phyloP scores from a whole-genome alignment of 192 early-diverging fungal genomes.

The Dissophora ornata region DNA sequence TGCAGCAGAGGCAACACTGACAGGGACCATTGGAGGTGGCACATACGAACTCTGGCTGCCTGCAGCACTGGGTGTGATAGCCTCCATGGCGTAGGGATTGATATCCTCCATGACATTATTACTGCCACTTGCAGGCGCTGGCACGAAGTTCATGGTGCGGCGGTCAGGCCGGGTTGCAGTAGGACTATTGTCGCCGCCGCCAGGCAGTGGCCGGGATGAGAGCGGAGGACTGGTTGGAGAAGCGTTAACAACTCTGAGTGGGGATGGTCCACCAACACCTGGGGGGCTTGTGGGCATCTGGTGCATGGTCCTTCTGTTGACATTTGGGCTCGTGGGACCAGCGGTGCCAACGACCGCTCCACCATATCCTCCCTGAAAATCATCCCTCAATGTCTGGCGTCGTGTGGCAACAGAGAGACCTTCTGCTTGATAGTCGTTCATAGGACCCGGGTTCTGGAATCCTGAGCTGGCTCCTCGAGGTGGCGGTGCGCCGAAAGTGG shows the following conservation, averaged over 20 bases:
- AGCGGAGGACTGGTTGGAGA: conserved; percentile 25
- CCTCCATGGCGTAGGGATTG: conserved; percentile 43
- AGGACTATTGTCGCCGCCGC: not conserved
- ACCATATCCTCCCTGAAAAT: conserved; percentile 47
- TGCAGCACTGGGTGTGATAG: conserved; percentile 7
- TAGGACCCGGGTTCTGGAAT: conserved; percentile 3
- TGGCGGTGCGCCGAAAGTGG: conserved; percentile 35
- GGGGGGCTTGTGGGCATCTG: conserved; percentile 25
- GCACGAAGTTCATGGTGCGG: conserved; percentile 6
- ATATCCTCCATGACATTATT: conserved; percentile 3
- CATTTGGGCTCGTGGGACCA: conserved; percentile 14
- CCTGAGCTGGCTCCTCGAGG: conserved; percentile 38
- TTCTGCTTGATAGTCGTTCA: conserved; percentile 31
- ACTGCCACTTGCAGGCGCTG: not conserved
- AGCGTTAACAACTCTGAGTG: conserved; percentile 42
- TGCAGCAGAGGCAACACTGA: not conserved
- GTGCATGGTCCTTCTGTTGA: conserved; percentile 27
- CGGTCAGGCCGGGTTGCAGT: conserved; percentile 3
- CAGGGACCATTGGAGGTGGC: conserved; percentile 6
- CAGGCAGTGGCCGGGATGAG: conserved; percentile 4
- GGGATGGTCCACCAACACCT: conserved; percentile 19
- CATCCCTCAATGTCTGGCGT: conserved; percentile 42
- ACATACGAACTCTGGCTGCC: not conserved
- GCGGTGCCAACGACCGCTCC: conserved; percentile 29
- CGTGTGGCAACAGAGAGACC: conserved; percentile 32